Conservation (phyloP, 139 green algal species). For the Mesotaenium endlicherianum region DNA sequence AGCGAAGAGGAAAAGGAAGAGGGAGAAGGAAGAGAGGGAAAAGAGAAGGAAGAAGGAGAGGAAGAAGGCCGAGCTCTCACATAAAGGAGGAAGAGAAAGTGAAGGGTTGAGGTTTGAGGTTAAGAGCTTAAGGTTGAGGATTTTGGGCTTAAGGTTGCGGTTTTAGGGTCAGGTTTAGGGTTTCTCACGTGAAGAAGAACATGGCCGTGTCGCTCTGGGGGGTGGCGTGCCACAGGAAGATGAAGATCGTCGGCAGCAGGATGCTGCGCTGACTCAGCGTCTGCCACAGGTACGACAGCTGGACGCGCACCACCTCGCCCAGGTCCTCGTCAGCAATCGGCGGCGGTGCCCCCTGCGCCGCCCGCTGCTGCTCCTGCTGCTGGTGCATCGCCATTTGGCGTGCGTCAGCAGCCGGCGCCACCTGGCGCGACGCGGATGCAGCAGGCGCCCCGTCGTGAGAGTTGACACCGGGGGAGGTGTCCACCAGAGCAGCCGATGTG, state of each 20-base stretch:
- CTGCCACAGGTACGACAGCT: slow-evolving; percentile 54
- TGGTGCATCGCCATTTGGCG: background rate
- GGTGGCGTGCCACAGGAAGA: slow-evolving; percentile 79
- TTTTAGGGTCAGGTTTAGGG: background rate
- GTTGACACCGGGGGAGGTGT: too few relatives aligned
- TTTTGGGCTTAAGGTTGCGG: background rate
- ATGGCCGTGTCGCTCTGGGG: slow-evolving; percentile 71
- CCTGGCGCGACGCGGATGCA: background rate
- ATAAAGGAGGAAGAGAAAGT: background rate
- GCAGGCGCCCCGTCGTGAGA: too few relatives aligned
- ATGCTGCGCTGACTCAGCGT: slow-evolving; percentile 64
- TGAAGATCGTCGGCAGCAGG: slow-evolving; percentile 70
- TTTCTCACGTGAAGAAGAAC: slow-evolving; percentile 70
- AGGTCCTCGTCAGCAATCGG: background rate
- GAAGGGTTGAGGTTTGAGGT: background rate
- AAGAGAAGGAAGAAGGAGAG: too few relatives aligned
- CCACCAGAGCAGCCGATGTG: too few relatives aligned
- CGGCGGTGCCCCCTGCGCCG: background rate
- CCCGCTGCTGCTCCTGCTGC: background rate
- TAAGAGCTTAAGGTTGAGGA: background rate
- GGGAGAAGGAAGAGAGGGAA: too few relatives aligned
- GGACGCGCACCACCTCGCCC: background rate
- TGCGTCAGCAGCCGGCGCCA: background rate
- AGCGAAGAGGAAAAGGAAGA: too few relatives aligned
- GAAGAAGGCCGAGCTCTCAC: background rate